A percentile compares a stretch with the other conserved stretches of the same genome.
Evolutionary conservation across 2,329 filamentous ascomycete species (phyloP).

Genomic region (Talaromyces atroroseus): DNA sequence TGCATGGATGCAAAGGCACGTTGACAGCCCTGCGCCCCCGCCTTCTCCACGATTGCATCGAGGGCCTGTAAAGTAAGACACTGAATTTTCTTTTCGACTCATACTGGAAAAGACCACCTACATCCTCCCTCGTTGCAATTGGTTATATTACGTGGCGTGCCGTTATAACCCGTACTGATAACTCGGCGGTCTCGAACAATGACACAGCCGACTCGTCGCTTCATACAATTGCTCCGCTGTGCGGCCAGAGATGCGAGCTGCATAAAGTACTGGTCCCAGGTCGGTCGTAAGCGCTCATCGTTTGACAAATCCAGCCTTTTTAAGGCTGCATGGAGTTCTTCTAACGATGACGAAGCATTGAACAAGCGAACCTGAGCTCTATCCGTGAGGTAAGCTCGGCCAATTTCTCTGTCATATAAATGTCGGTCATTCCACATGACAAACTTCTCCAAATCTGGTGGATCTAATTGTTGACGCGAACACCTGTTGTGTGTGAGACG

Average conservation of each 20-base stretch:
- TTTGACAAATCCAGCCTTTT: constrained; percentile 70
- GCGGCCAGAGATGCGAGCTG: constrained; percentile 86
- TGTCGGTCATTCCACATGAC: constrained; percentile 64
- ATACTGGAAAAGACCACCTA: constrained; percentile 20
- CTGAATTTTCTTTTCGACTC: background rate
- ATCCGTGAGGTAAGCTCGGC: constrained; percentile 70
- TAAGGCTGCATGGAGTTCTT: constrained; percentile 67
- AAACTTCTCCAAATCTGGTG: constrained; percentile 55
- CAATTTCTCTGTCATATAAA: constrained; percentile 61
- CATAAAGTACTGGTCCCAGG: constrained; percentile 99
- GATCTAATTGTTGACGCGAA: constrained; percentile 40
- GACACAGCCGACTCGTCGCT: constrained; percentile 89
- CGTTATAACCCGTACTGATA: constrained; percentile 94
- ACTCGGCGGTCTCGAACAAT: constrained; percentile 81
- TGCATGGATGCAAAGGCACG: constrained; percentile 93
- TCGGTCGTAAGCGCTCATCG: constrained; percentile 72
- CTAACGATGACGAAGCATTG: constrained; percentile 70
- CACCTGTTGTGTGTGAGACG: constrained; percentile 43
- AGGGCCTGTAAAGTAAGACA: constrained; percentile 36
- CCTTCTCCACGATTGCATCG: constrained; percentile 74
- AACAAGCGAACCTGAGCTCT: constrained; percentile 78
- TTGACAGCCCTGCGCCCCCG: constrained; percentile 68
- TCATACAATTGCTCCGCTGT: constrained; percentile 95
- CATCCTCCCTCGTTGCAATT: constrained; percentile 96
- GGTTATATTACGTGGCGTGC: constrained; percentile 78